A percentile compares a stretch with the other conserved stretches of the same genome.
Evolutionary conservation across 805 yeast genomes (phyloP).

Genomic region (Gaillardinia entomophila): DNA sequence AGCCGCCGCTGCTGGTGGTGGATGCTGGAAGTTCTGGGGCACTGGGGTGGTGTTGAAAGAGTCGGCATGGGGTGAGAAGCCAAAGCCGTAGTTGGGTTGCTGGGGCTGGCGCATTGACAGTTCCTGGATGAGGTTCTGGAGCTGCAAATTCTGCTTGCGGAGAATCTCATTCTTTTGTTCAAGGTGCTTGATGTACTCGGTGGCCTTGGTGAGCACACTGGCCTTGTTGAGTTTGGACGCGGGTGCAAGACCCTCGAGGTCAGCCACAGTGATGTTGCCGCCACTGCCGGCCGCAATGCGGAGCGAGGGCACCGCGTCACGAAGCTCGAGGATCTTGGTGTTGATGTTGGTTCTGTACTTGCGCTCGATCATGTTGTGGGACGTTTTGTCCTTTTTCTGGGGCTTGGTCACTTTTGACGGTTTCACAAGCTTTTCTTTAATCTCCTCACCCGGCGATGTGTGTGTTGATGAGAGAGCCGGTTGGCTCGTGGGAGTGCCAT

Average conservation of each 20-base stretch:
- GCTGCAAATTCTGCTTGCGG: constrained; percentile 39
- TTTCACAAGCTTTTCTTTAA: constrained; percentile 1
- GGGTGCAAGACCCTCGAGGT: constrained; percentile 69
- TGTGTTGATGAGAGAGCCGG: constrained; percentile 13
- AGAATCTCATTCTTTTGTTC: constrained; percentile 54
- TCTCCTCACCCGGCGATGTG: constrained; percentile 12
- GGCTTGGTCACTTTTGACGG: constrained; percentile 34
- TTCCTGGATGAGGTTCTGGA: constrained; percentile 31
- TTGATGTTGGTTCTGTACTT: constrained; percentile 76
- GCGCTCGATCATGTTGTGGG: constrained; percentile 79
- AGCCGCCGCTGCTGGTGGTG: constrained; percentile 8
- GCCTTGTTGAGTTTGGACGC: constrained; percentile 77
- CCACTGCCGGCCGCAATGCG: constrained; percentile 53
- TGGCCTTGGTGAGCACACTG: constrained; percentile 66
- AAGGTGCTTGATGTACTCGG: constrained; percentile 71
- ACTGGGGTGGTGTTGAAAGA: constrained; percentile 13
- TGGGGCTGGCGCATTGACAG: constrained; percentile 18
- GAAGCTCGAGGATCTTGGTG: constrained; percentile 58
- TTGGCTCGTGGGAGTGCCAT: constrained; percentile 11
- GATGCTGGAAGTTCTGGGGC: constrained; percentile 7
- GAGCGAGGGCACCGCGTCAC: constrained; percentile 75
- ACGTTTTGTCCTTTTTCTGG: constrained; percentile 49
- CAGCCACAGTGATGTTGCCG: constrained; percentile 32
- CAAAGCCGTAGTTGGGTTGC: constrained; percentile 12
- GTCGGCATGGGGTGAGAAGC: constrained; percentile 12